Evolutionary conservation across 2,329 filamentous ascomycete species (phyloP), one percentile per base, ranked within the genome.

Genomic region (Colletotrichum sp.): DNA sequence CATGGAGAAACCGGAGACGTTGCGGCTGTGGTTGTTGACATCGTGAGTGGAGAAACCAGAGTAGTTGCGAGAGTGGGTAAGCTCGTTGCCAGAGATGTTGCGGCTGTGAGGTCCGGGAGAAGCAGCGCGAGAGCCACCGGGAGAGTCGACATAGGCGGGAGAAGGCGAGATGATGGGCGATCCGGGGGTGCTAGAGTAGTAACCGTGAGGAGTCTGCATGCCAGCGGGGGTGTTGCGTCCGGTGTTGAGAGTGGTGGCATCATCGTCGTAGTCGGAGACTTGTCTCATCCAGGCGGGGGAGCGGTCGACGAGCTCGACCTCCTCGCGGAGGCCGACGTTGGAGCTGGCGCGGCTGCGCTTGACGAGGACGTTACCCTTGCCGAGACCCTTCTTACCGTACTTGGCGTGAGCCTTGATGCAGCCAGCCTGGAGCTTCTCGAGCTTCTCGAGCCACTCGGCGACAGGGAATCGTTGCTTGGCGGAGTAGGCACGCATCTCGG

Each of bases 381-480:
- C 73, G 59, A 69, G 24, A 24, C 74, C 74, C 70, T 76, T 76
- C 28, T 76, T 76, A 22, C 74, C 74, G 36, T 76, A 68, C 75
- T 83, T 83, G 26, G 80, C 74, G 70, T 83, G 82, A 60, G 92
- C 87, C 67, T 89, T 89, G 80, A 93, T 93, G 2, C 91, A 88
- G 15, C 89, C 91, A 12, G 85, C 84, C 80, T 94, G 92, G 24
- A 94, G 86, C 63, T 90, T 91, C 77, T 93, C 92, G 15, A 93
- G 84, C 77, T 92, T 91, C 80, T 93, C 90, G 67, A 93, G 87
- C 92, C 92, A 94, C 80, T 93, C 91, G 8, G 90, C 90, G 13
- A 94, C 92, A 22, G 92, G 92, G 84, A 94, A 94, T 26, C 92
- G 88, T 80, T 94, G 92, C 78, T 91, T 91, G 8, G 90, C 91